These are phyloP conservation scores for Pseudopyricularia javanii DNA, from an alignment of 2,329 filamentous ascomycete species.

Conservation along the genomic window DNA sequence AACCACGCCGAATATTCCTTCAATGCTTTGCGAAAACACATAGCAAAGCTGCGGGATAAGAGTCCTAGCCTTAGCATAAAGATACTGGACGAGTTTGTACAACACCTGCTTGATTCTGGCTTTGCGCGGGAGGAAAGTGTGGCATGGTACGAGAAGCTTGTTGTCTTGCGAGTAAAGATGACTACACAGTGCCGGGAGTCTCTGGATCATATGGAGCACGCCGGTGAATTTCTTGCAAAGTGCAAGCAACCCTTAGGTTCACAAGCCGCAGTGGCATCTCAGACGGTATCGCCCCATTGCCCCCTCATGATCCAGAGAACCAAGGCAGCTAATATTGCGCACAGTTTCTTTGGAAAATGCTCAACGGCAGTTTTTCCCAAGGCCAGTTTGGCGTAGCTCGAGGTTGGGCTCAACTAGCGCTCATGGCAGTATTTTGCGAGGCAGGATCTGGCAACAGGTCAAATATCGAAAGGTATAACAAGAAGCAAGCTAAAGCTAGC, in stretches of 20 bases:
- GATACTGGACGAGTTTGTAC: constrained; percentile 52
- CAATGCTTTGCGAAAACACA: constrained; percentile 52
- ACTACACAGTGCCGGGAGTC: constrained; percentile 32
- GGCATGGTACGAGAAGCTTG: constrained; percentile 55
- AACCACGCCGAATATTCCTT: constrained; percentile 49
- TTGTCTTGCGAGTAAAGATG: constrained; percentile 60
- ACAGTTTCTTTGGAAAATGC: constrained; percentile 73
- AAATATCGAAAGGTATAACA: constrained; percentile 52
- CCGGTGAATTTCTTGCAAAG: constrained; percentile 25
- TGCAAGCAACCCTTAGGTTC: constrained; percentile 36
- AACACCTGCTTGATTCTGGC: constrained; percentile 19
- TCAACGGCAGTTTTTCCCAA: constrained; percentile 46
- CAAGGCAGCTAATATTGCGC: constrained; percentile 4
- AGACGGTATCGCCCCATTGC: constrained; percentile 38
- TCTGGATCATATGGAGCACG: constrained; percentile 13
- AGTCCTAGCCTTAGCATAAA: constrained; percentile 33
- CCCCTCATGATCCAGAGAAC: background rate
- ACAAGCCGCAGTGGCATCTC: constrained; percentile 52
- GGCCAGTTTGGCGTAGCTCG: constrained; percentile 42
- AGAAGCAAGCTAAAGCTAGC: no score
- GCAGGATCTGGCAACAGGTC: constrained; percentile 53
- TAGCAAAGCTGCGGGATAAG: constrained; percentile 49
- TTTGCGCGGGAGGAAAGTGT: constrained; percentile 3
- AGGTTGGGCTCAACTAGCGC: constrained; percentile 59
- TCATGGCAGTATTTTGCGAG: constrained; percentile 54